A percentile compares a stretch with the other conserved stretches of the same genome.
Conservation (phyloP, 2,329 filamentous ascomycete genomes). For the Xylariaceae sp. region DNA sequence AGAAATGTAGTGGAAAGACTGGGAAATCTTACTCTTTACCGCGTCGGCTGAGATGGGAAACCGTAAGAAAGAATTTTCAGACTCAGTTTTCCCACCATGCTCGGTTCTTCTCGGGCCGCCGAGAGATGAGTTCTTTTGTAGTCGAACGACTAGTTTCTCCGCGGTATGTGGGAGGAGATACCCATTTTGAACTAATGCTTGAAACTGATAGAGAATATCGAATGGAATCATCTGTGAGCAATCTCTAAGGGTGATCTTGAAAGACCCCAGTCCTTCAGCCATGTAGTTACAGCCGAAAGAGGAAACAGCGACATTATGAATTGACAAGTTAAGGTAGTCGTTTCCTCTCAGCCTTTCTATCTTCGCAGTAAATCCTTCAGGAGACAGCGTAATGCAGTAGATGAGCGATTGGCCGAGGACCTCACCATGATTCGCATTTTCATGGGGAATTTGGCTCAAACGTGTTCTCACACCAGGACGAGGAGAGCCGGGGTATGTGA, state of each 20-base stretch:
- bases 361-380: constrained; percentile 38
- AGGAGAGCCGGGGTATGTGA: constrained; percentile 4
- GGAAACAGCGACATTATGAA: constrained; percentile 32
- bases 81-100: background rate
- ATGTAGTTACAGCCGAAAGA: constrained; percentile 27
- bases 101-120: background rate
- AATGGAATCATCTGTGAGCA: constrained; percentile 54
- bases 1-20: background rate
- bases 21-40: constrained; percentile 29
- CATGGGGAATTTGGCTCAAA: constrained; percentile 39
- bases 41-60: constrained; percentile 58
- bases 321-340: constrained; percentile 36
- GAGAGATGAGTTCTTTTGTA: constrained; percentile 38
- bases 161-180: constrained; percentile 64
- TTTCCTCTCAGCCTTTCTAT: constrained; percentile 39
- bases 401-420: constrained; percentile 53
- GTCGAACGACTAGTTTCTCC: constrained; percentile 50
- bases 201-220: constrained; percentile 65
- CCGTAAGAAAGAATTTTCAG: constrained; percentile 34
- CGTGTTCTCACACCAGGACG: constrained; percentile 39
- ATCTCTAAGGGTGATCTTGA: constrained; percentile 44
- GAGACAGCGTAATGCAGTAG: constrained; percentile 47
- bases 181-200: constrained; percentile 68
- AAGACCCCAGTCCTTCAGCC: constrained; percentile 35
- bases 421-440: constrained; percentile 38